phyloP scores from a whole-genome alignment of 2,329 filamentous ascomycete genomes.

The Furcasterigmium sp. region DNA sequence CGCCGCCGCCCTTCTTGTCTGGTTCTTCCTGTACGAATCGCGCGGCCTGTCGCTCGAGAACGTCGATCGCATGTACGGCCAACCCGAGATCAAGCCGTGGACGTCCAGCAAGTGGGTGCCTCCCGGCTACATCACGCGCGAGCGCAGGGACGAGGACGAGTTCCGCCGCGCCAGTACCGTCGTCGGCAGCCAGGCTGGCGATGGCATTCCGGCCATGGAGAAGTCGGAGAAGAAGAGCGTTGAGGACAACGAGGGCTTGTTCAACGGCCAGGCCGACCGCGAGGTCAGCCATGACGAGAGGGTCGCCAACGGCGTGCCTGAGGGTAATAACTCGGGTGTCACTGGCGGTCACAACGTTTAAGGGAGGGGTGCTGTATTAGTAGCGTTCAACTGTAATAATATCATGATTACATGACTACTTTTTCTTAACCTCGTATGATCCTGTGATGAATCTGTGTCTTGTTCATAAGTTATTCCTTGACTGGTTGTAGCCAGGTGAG shows the following conservation, averaged over 20 bases:
- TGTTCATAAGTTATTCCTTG: too few species aligned
- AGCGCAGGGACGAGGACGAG: constrained; percentile 16
- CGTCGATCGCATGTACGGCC: constrained; percentile 66
- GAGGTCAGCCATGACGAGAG: background rate
- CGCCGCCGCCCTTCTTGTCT: constrained; percentile 53
- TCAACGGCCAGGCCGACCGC: background rate
- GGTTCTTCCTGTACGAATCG: constrained; percentile 66
- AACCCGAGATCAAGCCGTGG: constrained; percentile 53
- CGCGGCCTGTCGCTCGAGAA: constrained; percentile 63
- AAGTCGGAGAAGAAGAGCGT: constrained; percentile 1
- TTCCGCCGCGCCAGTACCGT: constrained; percentile 1
- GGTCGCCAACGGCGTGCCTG: background rate
- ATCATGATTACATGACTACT: too few species aligned
- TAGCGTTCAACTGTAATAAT: too few species aligned
- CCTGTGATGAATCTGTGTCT: too few species aligned
- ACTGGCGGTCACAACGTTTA: too few species aligned
- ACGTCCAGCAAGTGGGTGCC: constrained; percentile 50
- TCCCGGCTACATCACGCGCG: constrained; percentile 35
- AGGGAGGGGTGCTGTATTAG: too few species aligned
- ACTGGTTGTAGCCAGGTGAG: too few species aligned
- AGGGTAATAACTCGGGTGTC: too few species aligned
- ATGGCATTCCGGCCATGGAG: background rate
- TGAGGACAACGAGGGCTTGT: background rate
- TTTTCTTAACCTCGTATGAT: too few species aligned
- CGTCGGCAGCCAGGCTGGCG: background rate